Evolutionary conservation across 176 grass and related monocot species (phyloP).

Genomic region (Triticum monococcum): DNA sequence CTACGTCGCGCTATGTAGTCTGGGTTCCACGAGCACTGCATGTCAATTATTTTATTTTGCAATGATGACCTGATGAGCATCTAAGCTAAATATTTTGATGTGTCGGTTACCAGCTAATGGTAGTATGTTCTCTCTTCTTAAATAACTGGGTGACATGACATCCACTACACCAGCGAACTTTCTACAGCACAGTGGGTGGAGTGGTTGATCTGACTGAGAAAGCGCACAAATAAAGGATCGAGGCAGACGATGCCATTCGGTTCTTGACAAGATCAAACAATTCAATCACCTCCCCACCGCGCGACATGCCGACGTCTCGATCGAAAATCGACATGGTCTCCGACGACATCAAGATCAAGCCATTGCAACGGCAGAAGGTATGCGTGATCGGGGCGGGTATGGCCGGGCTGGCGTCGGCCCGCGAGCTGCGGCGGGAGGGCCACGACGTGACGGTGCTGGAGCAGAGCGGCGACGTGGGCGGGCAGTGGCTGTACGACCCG

Average conservation of each 20-base stretch:
- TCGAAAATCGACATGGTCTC: neutral
- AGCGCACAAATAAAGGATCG: neutral
- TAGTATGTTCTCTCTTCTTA: too few species aligned
- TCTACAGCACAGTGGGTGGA: neutral
- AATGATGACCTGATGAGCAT: neutral
- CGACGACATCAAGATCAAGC: neutral
- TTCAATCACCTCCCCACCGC: neutral
- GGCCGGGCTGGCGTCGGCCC: neutral
- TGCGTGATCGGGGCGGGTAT: neutral
- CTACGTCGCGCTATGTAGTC: neutral
- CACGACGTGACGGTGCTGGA: neutral
- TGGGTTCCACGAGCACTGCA: neutral
- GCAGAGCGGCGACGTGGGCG: neutral
- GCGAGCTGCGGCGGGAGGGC: neutral
- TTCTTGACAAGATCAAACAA: neutral
- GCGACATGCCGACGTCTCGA: neutral
- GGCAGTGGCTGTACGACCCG: neutral
- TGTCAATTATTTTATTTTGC: neutral
- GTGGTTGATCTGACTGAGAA: neutral
- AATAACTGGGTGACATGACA: too few species aligned
- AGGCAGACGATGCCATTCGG: neutral
- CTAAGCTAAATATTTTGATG: neutral
- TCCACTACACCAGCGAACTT: too few species aligned
- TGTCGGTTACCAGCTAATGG: neutral
- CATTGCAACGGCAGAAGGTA: neutral